A percentile compares a stretch with the other conserved stretches of the same genome.
Evolutionary conservation across 2,329 filamentous ascomycete species (phyloP).

Genomic region (Colletotrichum zoysiae): DNA sequence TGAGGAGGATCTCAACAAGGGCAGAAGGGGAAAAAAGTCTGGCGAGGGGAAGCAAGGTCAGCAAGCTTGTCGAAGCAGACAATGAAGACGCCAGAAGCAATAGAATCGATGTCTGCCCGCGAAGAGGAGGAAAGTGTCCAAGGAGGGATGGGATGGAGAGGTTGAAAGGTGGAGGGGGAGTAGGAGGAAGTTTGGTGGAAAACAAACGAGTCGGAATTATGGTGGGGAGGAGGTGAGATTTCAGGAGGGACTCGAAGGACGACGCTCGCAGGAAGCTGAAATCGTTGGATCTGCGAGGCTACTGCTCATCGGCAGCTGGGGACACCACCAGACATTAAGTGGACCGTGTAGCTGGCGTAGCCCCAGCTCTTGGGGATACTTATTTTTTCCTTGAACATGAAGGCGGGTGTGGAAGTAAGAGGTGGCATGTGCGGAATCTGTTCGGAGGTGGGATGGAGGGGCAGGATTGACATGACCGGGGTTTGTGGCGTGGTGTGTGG

Average conservation of each 20-base stretch:
- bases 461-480: slow-evolving; percentile 34
- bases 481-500: not conserved
- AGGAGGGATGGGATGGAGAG: slow-evolving; percentile 27
- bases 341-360: slow-evolving; percentile 41
- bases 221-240: slow-evolving; percentile 43
- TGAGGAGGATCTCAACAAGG: slow-evolving; percentile 36
- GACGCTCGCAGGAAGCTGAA: slow-evolving; percentile 43
- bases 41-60: slow-evolving; percentile 41
- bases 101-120: slow-evolving; percentile 33
- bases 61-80: slow-evolving; percentile 41
- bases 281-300: slow-evolving; percentile 45
- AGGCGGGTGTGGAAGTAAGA: slow-evolving; percentile 31
- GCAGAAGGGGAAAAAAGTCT: slow-evolving; percentile 43
- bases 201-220: slow-evolving; percentile 39
- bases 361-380: slow-evolving; percentile 36
- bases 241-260: slow-evolving; percentile 40
- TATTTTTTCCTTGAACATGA: slow-evolving; percentile 10
- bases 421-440: slow-evolving; percentile 26
- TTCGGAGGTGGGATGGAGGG: slow-evolving; percentile 24
- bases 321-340: slow-evolving; percentile 46
- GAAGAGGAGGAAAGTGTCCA: slow-evolving; percentile 25
- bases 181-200: slow-evolving; percentile 39
- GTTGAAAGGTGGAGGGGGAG: slow-evolving; percentile 34
- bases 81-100: slow-evolving; percentile 39
- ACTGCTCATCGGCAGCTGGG: slow-evolving; percentile 42